Evolutionary conservation across 179 eudicot species (phyloP), one percentile per base, ranked within the genome.

Genomic region (Silene noctiflora): DNA sequence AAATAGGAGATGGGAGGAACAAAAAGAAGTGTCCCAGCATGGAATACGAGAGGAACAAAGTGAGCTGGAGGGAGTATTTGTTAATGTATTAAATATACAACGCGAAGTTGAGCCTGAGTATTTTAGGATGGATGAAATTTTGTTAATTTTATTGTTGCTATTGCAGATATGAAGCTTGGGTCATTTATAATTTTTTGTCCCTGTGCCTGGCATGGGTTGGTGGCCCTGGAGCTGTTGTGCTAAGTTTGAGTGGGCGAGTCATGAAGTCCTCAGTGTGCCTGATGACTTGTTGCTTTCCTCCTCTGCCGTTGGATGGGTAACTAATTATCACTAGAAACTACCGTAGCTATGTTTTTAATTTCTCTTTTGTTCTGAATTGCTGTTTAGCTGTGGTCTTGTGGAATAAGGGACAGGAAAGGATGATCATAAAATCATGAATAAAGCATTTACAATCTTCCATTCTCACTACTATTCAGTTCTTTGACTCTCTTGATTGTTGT

Each of bases 191-290:
- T 84, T 94, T 94, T 79, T 85, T 94, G 62, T 92, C 98, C 22
- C 81, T 94, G 84, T 94, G 98, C 85, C 85, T 94, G 82, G 97
- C 92, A 42, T 94, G 98, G 98, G 98, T 94, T 6, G 98, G 98
- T 81, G 98, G 98, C 56, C 98, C 98, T 13, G 98, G 98, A 73
- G 91, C 98, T 71, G 97, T 94, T 78, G 97, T 94, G 72, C 79
- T 94, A 83, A 94, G 93, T 80, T 85, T 94, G 78, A 84, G 83
- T 74, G 98, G 98, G 44, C 92, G 94, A 17, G 85, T 92, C 77
- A 77, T 94, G 86, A 90, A 92, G 89, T 90, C 97, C 59, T 92
- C 90, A 53, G 77, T 95, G 79, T 88, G 92, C 78, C 77, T 92
- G 80, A 94, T 94, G 97, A 94, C 98, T 6, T 94, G 98, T 75